Evolutionary conservation across 2,329 filamentous ascomycete species (phyloP).

Genomic region (Cladosporium sp.): DNA sequence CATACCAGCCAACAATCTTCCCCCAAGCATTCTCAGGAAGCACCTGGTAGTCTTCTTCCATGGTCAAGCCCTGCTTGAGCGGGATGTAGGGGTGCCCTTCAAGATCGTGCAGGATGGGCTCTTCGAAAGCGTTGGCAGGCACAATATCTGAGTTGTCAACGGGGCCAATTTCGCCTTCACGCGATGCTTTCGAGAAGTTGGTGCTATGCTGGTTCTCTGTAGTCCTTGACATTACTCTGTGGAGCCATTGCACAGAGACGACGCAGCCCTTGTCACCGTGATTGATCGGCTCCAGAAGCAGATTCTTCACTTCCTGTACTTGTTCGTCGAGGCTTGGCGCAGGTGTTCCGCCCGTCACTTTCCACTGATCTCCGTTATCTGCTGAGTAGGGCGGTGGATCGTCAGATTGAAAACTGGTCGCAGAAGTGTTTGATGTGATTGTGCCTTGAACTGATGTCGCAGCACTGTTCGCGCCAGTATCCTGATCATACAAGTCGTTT

Average conservation of each 20-base stretch:
- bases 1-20: conserved; percentile 79
- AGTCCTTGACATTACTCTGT: conserved; percentile 67
- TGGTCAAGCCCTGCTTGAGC: conserved; percentile 65
- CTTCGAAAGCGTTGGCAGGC: conserved; percentile 31
- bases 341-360: not conserved
- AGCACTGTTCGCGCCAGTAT: conserved; percentile 19
- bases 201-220: conserved; percentile 57
- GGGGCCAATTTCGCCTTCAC: conserved; percentile 68
- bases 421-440: conserved; percentile 23
- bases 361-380: conserved; percentile 6
- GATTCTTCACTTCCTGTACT: conserved; percentile 67
- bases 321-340: conserved; percentile 58
- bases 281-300: conserved; percentile 58
- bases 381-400: conserved; percentile 25
- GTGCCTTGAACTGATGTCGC: conserved; percentile 18
- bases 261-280: conserved; percentile 76
- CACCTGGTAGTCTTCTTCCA: conserved; percentile 71
- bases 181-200: conserved; percentile 58
- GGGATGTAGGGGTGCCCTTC: conserved; percentile 60
- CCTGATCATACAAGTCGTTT: conserved; percentile 16
- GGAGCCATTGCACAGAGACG: conserved; percentile 78
- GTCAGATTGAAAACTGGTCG: conserved; percentile 27
- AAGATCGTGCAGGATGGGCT: conserved; percentile 28
- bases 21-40: conserved; percentile 81
- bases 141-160: conserved; percentile 87